These are phyloP conservation scores for Vigna mungo DNA, from an alignment of 306 rosid species.

Conservation along the genomic window DNA sequence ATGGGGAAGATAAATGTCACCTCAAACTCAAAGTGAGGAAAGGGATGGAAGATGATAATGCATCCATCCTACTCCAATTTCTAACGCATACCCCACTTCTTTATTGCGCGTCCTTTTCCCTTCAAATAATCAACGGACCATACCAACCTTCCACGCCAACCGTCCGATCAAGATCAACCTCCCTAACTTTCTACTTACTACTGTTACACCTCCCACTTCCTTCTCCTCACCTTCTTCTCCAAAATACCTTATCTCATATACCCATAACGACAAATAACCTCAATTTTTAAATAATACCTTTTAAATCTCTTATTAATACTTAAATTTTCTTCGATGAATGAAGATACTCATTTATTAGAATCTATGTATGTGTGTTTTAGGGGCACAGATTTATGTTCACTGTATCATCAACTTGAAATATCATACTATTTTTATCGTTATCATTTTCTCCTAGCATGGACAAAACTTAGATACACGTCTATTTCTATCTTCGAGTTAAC, in stretches of 20 bases:
- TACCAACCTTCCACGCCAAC: too few species aligned
- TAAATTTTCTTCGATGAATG: background rate
- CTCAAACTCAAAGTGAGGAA: constrained; percentile 54
- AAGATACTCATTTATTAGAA: background rate
- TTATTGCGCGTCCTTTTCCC: constrained; percentile 63
- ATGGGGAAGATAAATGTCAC: constrained; percentile 59
- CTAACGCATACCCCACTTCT: constrained; percentile 59
- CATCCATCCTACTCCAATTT: constrained; percentile 47
- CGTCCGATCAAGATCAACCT: too few species aligned
- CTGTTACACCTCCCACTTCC: too few species aligned
- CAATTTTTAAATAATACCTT: too few species aligned
- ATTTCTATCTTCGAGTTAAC: background rate
- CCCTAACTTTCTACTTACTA: too few species aligned
- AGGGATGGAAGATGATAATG: constrained; percentile 54
- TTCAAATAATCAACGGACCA: background rate
- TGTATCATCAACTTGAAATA: background rate
- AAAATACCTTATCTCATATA: background rate
- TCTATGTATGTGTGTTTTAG: background rate
- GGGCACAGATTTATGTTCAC: constrained; percentile 25
- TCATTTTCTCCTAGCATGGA: background rate
- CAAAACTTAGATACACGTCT: background rate
- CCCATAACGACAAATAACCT: too few species aligned
- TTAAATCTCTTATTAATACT: too few species aligned
- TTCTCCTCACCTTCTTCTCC: background rate
- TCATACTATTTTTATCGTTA: background rate